A percentile compares a stretch with the other conserved stretches of the same genome.
phyloP scores from a whole-genome alignment of 2,329 filamentous ascomycete genomes.

The Diaporthe capsici region DNA sequence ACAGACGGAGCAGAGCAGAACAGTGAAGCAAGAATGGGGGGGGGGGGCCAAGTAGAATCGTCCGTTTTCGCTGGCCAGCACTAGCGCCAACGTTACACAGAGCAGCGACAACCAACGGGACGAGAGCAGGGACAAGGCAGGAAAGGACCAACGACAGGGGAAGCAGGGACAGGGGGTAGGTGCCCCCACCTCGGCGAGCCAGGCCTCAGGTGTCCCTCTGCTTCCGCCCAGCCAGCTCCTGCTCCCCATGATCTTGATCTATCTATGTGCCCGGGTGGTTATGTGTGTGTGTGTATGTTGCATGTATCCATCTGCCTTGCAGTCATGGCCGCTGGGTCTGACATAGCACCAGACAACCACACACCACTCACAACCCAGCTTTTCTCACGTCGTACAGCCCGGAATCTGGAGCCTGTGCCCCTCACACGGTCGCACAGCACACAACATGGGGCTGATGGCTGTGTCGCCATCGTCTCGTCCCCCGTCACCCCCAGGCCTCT shows the following conservation, averaged over 20 bases:
- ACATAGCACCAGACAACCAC: neutral
- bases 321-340: conserved; percentile 21
- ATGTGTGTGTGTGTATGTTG: neutral
- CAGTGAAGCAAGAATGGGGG: neutral
- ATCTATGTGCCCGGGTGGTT: neutral
- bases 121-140: neutral
- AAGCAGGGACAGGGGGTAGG: neutral
- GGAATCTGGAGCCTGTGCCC: conserved; percentile 37
- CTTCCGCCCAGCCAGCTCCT: neutral
- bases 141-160: neutral
- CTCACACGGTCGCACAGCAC: conserved; percentile 19
- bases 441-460: conserved; percentile 38
- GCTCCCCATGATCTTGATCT: conserved; percentile 9
- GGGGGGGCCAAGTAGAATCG: conserved; percentile 1
- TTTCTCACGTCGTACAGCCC: conserved; percentile 36
- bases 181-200: neutral
- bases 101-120: neutral
- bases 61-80: conserved; percentile 1
- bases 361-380: neutral
- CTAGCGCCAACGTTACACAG: conserved; percentile 37
- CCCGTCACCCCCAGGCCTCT: neutral
- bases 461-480: conserved; percentile 35
- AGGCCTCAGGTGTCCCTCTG: neutral
- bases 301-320: conserved; percentile 25
- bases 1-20: neutral